phyloP scores from a whole-genome alignment of 805 yeast genomes.

The Wickerhamiella azyma region DNA sequence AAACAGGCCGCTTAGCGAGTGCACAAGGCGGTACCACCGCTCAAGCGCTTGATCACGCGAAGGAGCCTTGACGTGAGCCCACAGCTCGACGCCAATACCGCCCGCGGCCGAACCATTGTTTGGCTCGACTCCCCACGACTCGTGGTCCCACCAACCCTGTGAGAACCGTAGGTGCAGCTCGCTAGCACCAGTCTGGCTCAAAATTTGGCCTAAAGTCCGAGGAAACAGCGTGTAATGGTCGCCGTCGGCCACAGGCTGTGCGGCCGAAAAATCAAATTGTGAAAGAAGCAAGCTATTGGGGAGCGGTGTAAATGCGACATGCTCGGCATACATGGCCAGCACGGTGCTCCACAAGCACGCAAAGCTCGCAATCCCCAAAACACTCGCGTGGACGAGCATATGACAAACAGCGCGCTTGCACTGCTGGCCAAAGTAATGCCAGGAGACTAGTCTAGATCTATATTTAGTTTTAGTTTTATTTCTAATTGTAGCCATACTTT shows the following conservation, averaged over 20 bases:
- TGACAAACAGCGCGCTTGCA: neutral
- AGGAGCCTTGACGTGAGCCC: slow-evolving; percentile 69
- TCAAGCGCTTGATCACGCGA: slow-evolving; percentile 39
- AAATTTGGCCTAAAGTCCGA: slow-evolving; percentile 60
- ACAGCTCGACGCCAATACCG: slow-evolving; percentile 89
- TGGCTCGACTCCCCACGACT: slow-evolving; percentile 75
- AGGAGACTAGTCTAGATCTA: no score
- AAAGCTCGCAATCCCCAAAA: neutral
- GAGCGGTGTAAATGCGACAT: slow-evolving; percentile 50
- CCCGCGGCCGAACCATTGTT: slow-evolving; percentile 59
- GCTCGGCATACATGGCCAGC: slow-evolving; percentile 30
- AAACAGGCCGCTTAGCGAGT: slow-evolving; percentile 75
- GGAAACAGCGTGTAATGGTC: slow-evolving; percentile 43
- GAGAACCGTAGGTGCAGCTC: slow-evolving; percentile 77
- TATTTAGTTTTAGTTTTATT: no score
- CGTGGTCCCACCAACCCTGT: slow-evolving; percentile 92
- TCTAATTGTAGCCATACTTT: no score
- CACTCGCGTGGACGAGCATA: neutral
- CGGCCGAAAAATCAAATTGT: slow-evolving; percentile 46
- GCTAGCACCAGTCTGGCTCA: slow-evolving; percentile 50
- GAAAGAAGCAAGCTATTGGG: slow-evolving; percentile 58
- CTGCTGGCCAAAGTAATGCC: no score
- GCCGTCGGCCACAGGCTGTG: slow-evolving; percentile 7
- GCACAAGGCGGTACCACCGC: slow-evolving; percentile 60
- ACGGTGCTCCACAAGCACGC: neutral